Evolutionary conservation across 2,329 filamentous ascomycete genomes (phyloP).

Genomic region (Endoconidiophora laricicola): DNA sequence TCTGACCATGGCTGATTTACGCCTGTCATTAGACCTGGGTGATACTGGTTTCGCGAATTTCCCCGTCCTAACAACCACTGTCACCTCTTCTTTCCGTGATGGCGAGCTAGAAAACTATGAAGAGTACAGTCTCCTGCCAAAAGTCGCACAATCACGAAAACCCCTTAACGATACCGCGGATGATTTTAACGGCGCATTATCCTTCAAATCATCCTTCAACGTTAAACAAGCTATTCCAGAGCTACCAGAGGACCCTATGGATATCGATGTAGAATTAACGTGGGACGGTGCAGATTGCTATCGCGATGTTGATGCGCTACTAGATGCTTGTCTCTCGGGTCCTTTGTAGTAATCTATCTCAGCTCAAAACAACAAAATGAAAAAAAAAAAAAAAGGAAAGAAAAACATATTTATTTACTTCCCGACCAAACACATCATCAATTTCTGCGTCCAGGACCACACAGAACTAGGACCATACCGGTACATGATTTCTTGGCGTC

Average conservation of each 20-base stretch:
- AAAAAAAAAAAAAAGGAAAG: conserved; percentile 1
- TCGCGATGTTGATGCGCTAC: conserved; percentile 38
- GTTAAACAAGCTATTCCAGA: not conserved
- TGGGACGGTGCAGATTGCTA: conserved; percentile 44
- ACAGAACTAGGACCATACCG: too few relatives aligned
- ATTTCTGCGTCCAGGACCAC: too few relatives aligned
- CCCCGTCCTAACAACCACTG: conserved; percentile 53
- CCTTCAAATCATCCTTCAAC: conserved; percentile 5
- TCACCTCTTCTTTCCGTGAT: conserved; percentile 57
- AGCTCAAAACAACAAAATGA: not conserved
- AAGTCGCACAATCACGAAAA: conserved; percentile 12
- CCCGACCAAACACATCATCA: too few relatives aligned
- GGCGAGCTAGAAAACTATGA: conserved; percentile 55
- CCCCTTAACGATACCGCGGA: conserved; percentile 17
- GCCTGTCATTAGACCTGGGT: conserved; percentile 57
- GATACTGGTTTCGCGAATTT: conserved; percentile 64
- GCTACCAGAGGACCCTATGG: conserved; percentile 35
- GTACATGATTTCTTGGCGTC: too few relatives aligned
- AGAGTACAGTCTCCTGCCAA: conserved; percentile 37
- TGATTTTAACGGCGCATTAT: conserved; percentile 29
- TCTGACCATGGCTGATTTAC: conserved; percentile 61
- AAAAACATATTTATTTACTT: not conserved
- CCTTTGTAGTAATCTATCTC: conserved; percentile 3
- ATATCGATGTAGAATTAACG: conserved; percentile 38
- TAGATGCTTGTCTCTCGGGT: conserved; percentile 38